phyloP scores from a whole-genome alignment of 805 yeast species.

The Saccharomycopsis lassenensis region DNA sequence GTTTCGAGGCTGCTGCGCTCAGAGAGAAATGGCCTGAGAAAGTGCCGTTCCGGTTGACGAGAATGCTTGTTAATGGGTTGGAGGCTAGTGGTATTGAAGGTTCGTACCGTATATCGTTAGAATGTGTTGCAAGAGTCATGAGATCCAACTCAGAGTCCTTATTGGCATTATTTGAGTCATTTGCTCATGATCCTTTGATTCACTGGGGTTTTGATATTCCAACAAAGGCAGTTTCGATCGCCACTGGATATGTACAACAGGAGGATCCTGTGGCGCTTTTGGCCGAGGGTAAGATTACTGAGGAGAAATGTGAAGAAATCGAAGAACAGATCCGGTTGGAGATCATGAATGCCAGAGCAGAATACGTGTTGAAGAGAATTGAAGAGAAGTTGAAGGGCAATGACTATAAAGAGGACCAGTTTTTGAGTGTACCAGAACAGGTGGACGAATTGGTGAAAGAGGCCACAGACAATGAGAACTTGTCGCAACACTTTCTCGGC shows the following conservation, averaged over 20 bases:
- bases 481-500: slow-evolving; percentile 95
- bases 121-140: slow-evolving; percentile 90
- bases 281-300: slow-evolving; percentile 65
- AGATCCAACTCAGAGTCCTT: slow-evolving; percentile 91
- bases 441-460: slow-evolving; percentile 91
- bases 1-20: slow-evolving; percentile 95
- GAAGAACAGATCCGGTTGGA: slow-evolving; percentile 66
- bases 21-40: slow-evolving; percentile 97
- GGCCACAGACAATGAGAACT: slow-evolving; percentile 90
- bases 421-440: slow-evolving; percentile 74
- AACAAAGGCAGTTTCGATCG: slow-evolving; percentile 61
- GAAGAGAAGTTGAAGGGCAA: slow-evolving; percentile 90
- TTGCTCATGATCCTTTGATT: slow-evolving; percentile 95
- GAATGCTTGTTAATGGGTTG: slow-evolving; percentile 98
- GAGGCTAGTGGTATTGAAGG: slow-evolving; percentile 99
- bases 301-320: slow-evolving; percentile 61
- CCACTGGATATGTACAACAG: slow-evolving; percentile 59
- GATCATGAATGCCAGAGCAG: slow-evolving; percentile 73
- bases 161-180: slow-evolving; percentile 96
- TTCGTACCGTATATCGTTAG: slow-evolving; percentile 90
- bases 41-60: slow-evolving; percentile 91
- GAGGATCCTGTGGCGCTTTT: slow-evolving; percentile 61
- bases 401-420: slow-evolving; percentile 66
- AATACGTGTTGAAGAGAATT: slow-evolving; percentile 77
- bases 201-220: slow-evolving; percentile 98